Evolutionary conservation across 2,329 filamentous ascomycete species (phyloP), one percentile per base, ranked within the genome.

Genomic region (Aspergillus unguis): DNA sequence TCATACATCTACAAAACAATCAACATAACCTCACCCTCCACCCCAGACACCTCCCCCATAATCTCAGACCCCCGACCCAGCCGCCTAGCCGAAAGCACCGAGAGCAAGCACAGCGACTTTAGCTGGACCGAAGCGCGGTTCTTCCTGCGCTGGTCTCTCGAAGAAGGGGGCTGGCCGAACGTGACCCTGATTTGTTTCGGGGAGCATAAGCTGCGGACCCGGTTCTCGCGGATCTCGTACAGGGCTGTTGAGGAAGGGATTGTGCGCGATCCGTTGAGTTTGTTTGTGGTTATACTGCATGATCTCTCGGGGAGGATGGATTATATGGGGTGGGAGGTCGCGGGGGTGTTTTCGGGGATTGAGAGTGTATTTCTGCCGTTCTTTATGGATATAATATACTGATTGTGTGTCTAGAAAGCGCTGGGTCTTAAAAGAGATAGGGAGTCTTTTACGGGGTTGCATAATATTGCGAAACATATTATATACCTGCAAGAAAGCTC

Each of bases 1-100:
- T 17, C 38, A 26, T 47, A 47, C 31, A 33, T 47, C 33, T 47
- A 35, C 35, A 47, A 47, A 28, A 47, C 29, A 7, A 47, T 47
- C 33, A 47, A 33, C 7, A 26, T 47, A 3, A 17, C 1, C 17
- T 17, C 17, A 17, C 17, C 17, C 17, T 17, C 17, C 17, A 17
- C 17, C 1, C 17, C 17, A 17, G 17, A 17, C 17, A 17, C 17
- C 17, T 17, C 17, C 17, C 17, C 17, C 17, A 17, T 17, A 17
- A 17, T 17, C 17, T 17, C 26, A 11, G 23, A 31, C 41, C 40
- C 40, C 27, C 7, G 40, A n/a, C 2, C 7, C 4, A 10, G 5
- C 7, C n/a, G 26, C 1, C n/a, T 17, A 17, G 17, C 17, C 17
- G 17, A 17, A 17, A 17, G 17, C 17, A 17, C 17, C 17, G 17